A percentile compares a stretch with the other conserved stretches of the same genome.
phyloP scores from a whole-genome alignment of 2,329 filamentous ascomycete genomes.

The Phialophora tarda region DNA sequence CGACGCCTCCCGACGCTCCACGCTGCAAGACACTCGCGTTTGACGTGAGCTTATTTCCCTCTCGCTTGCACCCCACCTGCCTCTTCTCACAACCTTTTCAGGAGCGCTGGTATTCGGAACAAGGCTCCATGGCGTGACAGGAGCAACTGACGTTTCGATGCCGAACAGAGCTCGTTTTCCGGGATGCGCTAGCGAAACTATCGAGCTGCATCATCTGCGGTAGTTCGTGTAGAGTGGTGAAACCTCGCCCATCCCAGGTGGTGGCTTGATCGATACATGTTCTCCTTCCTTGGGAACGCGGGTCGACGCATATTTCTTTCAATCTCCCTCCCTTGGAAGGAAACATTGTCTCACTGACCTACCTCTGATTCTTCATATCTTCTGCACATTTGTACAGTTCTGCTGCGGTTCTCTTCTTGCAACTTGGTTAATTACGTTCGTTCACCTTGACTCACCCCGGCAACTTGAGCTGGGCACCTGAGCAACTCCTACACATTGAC shows the following conservation, averaged over 20 bases:
- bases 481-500: slow-evolving; percentile 16
- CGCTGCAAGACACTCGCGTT: slow-evolving; percentile 21
- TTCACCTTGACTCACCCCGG: slow-evolving; percentile 1
- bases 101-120: not conserved
- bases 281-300: slow-evolving; percentile 19
- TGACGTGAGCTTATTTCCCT: slow-evolving; percentile 24
- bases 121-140: slow-evolving; percentile 4
- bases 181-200: slow-evolving; percentile 5
- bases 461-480: slow-evolving; percentile 5
- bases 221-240: slow-evolving; percentile 1
- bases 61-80: slow-evolving; percentile 8
- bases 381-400: slow-evolving; percentile 9
- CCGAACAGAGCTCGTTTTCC: not conserved
- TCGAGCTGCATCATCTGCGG: slow-evolving; percentile 5
- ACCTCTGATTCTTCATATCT: not conserved
- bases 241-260: not conserved
- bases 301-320: slow-evolving; percentile 23
- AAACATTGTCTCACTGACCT: slow-evolving; percentile 34
- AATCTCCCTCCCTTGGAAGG: slow-evolving; percentile 9
- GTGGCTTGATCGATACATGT: slow-evolving; percentile 22
- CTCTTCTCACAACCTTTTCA: not conserved
- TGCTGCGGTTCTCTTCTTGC: slow-evolving; percentile 14
- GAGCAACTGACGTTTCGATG: slow-evolving; percentile 12
- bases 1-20: not conserved
- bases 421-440: not conserved